A percentile compares a stretch with the other conserved stretches of the same genome.
phyloP scores from a whole-genome alignment of 345 rosid species.

The Populus deltoides region DNA sequence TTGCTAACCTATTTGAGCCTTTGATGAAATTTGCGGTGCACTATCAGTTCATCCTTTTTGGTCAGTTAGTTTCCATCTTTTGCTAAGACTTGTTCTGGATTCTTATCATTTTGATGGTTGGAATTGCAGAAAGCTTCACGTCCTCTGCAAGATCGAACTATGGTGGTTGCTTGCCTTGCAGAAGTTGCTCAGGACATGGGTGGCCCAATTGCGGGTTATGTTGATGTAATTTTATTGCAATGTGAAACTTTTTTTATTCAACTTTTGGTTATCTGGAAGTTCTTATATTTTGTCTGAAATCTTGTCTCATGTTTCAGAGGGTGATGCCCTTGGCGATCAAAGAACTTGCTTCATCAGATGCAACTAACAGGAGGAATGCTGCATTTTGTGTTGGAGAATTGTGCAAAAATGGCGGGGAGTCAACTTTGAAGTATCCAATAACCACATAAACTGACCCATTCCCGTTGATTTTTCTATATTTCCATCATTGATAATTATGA shows the following conservation, averaged over 20 bases:
- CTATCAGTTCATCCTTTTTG: constrained; percentile 9
- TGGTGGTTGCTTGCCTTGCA: constrained; percentile 98
- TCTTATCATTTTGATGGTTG: constrained; percentile 25
- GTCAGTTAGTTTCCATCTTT: constrained; percentile 4
- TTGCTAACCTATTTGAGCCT: constrained; percentile 82
- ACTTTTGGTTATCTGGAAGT: background rate
- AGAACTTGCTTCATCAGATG: constrained; percentile 73
- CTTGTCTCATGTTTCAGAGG: constrained; percentile 53
- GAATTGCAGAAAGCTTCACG: constrained; percentile 68
- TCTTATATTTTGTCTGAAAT: constrained; percentile 11
- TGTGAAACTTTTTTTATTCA: background rate
- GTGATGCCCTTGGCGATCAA: constrained; percentile 88
- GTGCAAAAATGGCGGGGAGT: constrained; percentile 91
- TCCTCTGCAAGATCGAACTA: constrained; percentile 85
- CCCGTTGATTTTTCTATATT: background rate
- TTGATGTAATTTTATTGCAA: constrained; percentile 59
- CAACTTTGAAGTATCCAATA: constrained; percentile 76
- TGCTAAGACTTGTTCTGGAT: background rate
- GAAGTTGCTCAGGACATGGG: constrained; percentile 99
- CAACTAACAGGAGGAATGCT: constrained; percentile 97
- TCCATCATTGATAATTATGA: background rate
- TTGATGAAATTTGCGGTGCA: constrained; percentile 93
- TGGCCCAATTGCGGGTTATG: constrained; percentile 78
- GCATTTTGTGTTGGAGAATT: constrained; percentile 98
- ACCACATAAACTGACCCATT: background rate